Conservation (phyloP, 2,329 filamentous ascomycete species). For the Penicillium sp. region DNA sequence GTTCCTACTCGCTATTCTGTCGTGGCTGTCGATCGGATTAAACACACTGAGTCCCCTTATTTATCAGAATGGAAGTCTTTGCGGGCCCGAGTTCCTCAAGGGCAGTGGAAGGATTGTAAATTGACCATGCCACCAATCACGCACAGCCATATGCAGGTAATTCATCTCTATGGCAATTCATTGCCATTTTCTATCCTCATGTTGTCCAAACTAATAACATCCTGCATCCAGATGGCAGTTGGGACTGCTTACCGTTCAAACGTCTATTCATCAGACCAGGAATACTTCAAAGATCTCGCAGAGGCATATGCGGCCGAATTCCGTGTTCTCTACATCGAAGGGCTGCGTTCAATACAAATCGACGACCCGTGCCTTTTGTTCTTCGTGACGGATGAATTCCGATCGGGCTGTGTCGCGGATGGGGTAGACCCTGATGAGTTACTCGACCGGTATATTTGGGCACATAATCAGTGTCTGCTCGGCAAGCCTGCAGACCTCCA, state of each 20-base stretch:
- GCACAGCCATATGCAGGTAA: constrained; percentile 21
- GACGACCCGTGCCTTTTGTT: constrained; percentile 69
- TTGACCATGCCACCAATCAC: constrained; percentile 24
- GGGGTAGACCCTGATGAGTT: constrained; percentile 70
- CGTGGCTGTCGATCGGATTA: constrained; percentile 13
- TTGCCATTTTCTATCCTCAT: constrained; percentile 44
- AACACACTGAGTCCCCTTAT: constrained; percentile 10
- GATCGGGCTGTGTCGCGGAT: constrained; percentile 69
- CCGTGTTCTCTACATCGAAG: constrained; percentile 61
- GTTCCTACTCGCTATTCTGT: constrained; percentile 13
- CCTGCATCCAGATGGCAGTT: constrained; percentile 56
- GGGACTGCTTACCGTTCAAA: constrained; percentile 58
- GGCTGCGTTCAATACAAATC: constrained; percentile 65
- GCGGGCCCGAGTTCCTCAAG: constrained; percentile 10
- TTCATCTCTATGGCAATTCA: constrained; percentile 58
- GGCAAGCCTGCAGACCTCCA: constrained; percentile 70
- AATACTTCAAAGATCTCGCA: constrained; percentile 66
- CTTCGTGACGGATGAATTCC: constrained; percentile 72
- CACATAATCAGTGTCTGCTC: constrained; percentile 72
- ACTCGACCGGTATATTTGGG: constrained; percentile 71
- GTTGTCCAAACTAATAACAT: constrained; percentile 4
- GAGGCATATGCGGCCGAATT: constrained; percentile 65
- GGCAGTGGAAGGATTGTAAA: constrained; percentile 19
- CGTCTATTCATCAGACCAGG: constrained; percentile 58
- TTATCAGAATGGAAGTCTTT: constrained; percentile 18